Base-by-base conservation (phyloP, 2,329 filamentous ascomycete species). In the Aureobasidium sp. region DNA sequence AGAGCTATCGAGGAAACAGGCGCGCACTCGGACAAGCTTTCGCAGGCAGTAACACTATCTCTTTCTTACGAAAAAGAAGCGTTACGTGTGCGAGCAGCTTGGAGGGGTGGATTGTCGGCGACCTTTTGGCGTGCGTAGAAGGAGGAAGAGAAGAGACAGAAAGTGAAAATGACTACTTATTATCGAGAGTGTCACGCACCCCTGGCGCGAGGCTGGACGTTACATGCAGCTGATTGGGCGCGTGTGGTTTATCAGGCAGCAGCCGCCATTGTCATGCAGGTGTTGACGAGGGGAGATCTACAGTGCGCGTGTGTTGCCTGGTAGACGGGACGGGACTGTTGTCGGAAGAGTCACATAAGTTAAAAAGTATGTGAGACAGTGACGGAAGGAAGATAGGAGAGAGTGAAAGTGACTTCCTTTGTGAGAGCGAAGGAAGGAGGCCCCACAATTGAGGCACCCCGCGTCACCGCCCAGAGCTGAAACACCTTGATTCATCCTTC, bases 21-120 rank as follows among this genome's bases (percentile, higher is more conserved):
- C 25, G 37, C 47, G 57, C 57, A 60, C 57, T 52, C 55, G 57
- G 60, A 61, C 63, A 65, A 65, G 63, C 44, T 47, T 37, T 37
- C 36, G 49, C 50, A 61, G 48, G 53, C 50, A 48, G 59, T 50
- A 57, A 29, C 57, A 53, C 45, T 49, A 34, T 21, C 52, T 29
- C 29, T 44, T 41, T 55, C 52, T 34, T 34, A 10, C 39, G 52
- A 55, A 55, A 54, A 44, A 34, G 42, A 58, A 39, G 37, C 27
- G 63, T 59, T 57, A 57, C 50, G 32, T 62, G 30, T 48, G 60
- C 41, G 37, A 49, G 13, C 44, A 34, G 62, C 64, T 65, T 65
- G 59, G 32, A 44, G 25, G 50, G 45, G 47, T 53, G 16, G 27
- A 44, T 63, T 65, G 64, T 65, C 64, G 64, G 62, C 64, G 62